Conservation (phyloP, 2,329 filamentous ascomycete species). For the Cadophora luteo-olivacea region DNA sequence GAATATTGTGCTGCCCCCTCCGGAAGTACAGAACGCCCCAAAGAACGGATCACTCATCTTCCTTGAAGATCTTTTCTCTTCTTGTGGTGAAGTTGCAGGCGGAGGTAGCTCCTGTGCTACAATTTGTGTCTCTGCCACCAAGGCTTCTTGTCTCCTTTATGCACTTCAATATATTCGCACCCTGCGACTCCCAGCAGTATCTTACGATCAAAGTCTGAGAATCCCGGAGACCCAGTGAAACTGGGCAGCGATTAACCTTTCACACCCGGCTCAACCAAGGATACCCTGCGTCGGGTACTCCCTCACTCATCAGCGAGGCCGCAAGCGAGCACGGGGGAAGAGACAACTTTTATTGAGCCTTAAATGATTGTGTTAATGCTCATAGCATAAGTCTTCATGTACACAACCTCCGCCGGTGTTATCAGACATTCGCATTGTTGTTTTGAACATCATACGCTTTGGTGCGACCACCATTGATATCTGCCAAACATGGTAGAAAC, state of each 20-base stretch:
- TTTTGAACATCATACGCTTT: not conserved
- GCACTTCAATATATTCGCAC: not conserved
- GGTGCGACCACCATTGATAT: not conserved
- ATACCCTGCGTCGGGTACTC: not conserved
- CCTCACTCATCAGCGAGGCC: not conserved
- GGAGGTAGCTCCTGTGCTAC: not conserved
- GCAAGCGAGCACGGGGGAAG: not conserved
- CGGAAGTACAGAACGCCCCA: not conserved
- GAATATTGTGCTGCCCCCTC: not conserved
- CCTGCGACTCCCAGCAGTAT: not conserved
- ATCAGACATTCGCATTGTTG: not conserved
- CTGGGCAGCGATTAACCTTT: not conserved
- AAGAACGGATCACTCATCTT: not conserved
- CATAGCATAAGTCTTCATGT: not conserved
- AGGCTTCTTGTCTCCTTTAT: not conserved
- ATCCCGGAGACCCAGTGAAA: not conserved
- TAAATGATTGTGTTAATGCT: not conserved
- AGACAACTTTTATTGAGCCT: not conserved
- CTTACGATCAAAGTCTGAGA: not conserved
- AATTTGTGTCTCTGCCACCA: not conserved
- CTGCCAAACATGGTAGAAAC: constrained; percentile 20
- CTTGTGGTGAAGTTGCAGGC: not conserved
- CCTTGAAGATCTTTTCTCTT: not conserved
- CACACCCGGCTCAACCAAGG: not conserved
- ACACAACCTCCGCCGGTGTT: not conserved